Conservation (phyloP, 257 asterid species). For the Solanum acaule region DNA sequence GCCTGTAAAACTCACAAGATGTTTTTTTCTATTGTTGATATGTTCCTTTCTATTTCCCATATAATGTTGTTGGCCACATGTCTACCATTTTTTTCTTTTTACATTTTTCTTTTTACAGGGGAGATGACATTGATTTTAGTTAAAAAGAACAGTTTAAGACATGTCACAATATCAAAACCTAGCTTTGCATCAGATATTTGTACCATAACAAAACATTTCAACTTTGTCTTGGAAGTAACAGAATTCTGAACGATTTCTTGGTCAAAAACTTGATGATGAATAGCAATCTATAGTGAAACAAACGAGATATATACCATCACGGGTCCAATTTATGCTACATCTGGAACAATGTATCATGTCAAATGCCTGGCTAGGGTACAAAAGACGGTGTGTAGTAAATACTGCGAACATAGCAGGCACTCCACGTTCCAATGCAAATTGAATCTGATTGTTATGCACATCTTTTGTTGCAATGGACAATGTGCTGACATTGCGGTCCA, state of each 20-base stretch:
- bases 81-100: neutral
- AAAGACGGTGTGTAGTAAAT: constrained; percentile 33
- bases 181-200: neutral
- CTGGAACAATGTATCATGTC: constrained; percentile 57
- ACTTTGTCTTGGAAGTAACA: neutral
- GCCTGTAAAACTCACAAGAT: neutral
- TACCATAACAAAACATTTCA: neutral
- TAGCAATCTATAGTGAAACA: neutral
- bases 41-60: neutral
- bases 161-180: neutral
- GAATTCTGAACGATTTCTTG: neutral
- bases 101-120: neutral
- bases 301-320: constrained; percentile 30
- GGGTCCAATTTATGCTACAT: constrained; percentile 37
- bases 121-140: neutral
- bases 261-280: neutral
- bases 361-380: constrained; percentile 58
- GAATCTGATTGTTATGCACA: constrained; percentile 30
- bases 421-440: constrained; percentile 54
- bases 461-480: constrained; percentile 43
- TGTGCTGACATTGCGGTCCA: constrained; percentile 45
- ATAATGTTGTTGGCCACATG: neutral
- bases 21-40: neutral
- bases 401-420: constrained; percentile 54
- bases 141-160: neutral